phyloP scores from a whole-genome alignment of 2,329 filamentous ascomycete genomes.

The Alternaria ventricosa region DNA sequence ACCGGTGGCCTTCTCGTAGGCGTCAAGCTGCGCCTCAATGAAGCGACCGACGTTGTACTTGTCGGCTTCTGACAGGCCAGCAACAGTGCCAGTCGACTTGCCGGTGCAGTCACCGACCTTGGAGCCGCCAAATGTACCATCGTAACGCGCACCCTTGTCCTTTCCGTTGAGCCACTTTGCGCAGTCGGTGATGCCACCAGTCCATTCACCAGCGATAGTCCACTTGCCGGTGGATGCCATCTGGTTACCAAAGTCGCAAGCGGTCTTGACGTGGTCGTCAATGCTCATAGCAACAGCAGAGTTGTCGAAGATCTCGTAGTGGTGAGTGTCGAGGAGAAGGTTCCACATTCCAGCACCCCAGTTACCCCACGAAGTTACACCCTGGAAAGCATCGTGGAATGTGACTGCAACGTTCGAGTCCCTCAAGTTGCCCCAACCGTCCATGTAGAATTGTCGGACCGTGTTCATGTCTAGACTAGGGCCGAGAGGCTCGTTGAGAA shows the following conservation, averaged over 20 bases:
- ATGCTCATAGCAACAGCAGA: conserved; percentile 47
- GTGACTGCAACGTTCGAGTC: conserved; percentile 51
- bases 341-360: conserved; percentile 55
- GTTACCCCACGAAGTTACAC: conserved; percentile 53
- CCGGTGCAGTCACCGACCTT: conserved; percentile 54
- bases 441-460: conserved; percentile 56
- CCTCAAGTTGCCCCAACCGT: conserved; percentile 55
- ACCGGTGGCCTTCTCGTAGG: conserved; percentile 55
- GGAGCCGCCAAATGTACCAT: conserved; percentile 48
- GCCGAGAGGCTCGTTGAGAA: conserved; percentile 58
- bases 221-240: conserved; percentile 56
- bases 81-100: conserved; percentile 54
- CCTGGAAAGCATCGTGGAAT: conserved; percentile 57
- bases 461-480: conserved; percentile 51
- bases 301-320: conserved; percentile 57
- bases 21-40: conserved; percentile 57
- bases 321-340: conserved; percentile 56
- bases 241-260: conserved; percentile 53
- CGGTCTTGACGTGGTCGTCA: conserved; percentile 49
- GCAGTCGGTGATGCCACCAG: conserved; percentile 56
- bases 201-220: conserved; percentile 58
- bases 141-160: conserved; percentile 55
- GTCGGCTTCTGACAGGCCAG: conserved; percentile 50
- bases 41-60: conserved; percentile 53
- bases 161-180: conserved; percentile 58